phyloP scores from a whole-genome alignment of 169 alveolate genomes.

The Cystoisospora suis region DNA sequence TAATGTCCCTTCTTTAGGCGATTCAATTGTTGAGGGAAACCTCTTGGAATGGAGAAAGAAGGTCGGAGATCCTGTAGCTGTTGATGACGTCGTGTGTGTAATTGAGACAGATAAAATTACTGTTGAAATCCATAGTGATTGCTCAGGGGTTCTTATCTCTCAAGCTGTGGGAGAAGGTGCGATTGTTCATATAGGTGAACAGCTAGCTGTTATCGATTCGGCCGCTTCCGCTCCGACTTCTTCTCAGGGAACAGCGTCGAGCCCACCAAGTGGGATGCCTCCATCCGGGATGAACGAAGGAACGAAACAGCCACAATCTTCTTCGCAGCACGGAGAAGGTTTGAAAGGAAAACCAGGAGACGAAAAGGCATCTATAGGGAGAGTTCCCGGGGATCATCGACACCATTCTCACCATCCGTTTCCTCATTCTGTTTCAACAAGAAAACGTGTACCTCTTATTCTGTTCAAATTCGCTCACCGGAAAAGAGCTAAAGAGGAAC shows the following conservation, averaged over 20 bases:
- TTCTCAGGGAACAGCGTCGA: too few relatives aligned
- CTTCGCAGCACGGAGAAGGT: too few relatives aligned
- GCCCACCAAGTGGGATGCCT: too few relatives aligned
- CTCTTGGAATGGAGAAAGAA: conserved; percentile 78
- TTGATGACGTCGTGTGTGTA: conserved; percentile 92
- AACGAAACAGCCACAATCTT: too few relatives aligned
- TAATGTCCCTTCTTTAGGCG: conserved; percentile 85
- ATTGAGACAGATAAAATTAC: conserved; percentile 94
- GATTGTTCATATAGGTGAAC: conserved; percentile 55
- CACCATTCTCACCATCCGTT: too few relatives aligned
- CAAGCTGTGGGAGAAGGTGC: conserved; percentile 61
- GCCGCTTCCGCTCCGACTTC: background rate
- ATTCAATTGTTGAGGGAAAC: conserved; percentile 88
- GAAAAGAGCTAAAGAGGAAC: too few relatives aligned
- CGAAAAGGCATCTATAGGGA: too few relatives aligned
- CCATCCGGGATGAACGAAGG: too few relatives aligned
- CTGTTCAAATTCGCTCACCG: background rate
- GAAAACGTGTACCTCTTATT: background rate
- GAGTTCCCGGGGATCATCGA: too few relatives aligned
- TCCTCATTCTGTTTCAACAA: too few relatives aligned
- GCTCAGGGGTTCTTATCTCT: conserved; percentile 31
- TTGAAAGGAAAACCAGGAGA: too few relatives aligned
- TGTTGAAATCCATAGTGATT: conserved; percentile 51
- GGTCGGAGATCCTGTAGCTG: conserved; percentile 88
- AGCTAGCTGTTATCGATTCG: conserved; percentile 29